Evolutionary conservation across 2,329 filamentous ascomycete genomes (phyloP), one percentile per base, ranked within the genome.

Genomic region (Pseudogymnoascus verrucosus): DNA sequence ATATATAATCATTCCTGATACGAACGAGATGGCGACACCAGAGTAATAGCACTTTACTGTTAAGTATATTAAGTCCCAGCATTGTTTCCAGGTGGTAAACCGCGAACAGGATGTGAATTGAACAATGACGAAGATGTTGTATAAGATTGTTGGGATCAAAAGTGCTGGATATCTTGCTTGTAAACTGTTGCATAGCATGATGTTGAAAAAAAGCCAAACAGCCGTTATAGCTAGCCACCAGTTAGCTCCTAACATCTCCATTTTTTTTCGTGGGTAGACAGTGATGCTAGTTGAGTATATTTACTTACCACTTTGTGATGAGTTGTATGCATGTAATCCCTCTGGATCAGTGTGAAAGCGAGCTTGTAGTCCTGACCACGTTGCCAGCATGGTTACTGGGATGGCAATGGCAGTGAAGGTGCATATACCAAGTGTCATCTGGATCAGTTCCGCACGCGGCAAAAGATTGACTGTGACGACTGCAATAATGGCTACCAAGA

Each of bases 261-360:
- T 37, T 37, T 61, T 12, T 19, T 61, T 37, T 40, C 7, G 28
- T 31, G 47, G n/a, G 14, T 40, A 21, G 21, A 61, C 21, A 61
- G n/a, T 11, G 34, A 61, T 61, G n/a, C 28, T 42, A 12, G 28
- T 11, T 37, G 59, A 61, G 12, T 36, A 40, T 57, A 26, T 57
- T 28, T 61, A 61, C 59, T 37, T 61, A 61, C 59, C 59, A 11
- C 59, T 61, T 39, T 61, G 59, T 61, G 59, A 61, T n/a, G 59
- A 61, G 42, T 61, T 61, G 59, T 61, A 61, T 16, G 14, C 36
- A 40, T 61, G 28, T 39, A 42, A 21, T 19, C 34, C 59, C 12
- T 42, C 36, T 21, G 31, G 59, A 14, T 61, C 31, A 61, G 59
- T 61, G 28, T 61, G 34, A 26, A 61, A 61, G 26, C 31, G 59